Base-by-base conservation (phyloP, 139 green algal species). In the Astrephomene gubernaculifera region DNA sequence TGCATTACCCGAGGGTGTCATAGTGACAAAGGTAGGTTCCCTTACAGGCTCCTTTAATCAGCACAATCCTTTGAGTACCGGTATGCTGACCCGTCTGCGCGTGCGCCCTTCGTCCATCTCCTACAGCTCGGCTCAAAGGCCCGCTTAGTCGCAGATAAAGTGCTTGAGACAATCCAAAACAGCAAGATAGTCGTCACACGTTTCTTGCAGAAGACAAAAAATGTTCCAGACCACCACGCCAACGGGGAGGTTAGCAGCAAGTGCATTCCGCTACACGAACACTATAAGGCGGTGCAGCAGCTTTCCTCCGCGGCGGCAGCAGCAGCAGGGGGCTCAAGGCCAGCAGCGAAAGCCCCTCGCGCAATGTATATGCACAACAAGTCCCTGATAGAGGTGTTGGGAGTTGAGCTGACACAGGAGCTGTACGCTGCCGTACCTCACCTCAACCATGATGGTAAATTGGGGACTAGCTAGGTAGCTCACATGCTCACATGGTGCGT, bases 311-410 rank as follows among this genome's bases (percentile, higher is more conserved):
- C 36, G 36, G 36, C 7, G 6, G 31, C 7, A 57, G 49, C 49
- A 57, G 17, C 49, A 17, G 49, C 49, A 17, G 49, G 12, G 17
- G 17, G 49, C 12, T 22, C 27, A 43, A 61, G 1, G 41, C 39
- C 43, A 10, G 24, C 12, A 7, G 29, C 5, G 10, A 78, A 25
- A 4, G 41, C 39, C 41, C 33, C 49, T 4, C 57, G 17, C 6
- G 76, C 76, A 6, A 27, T 83, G 22, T 83, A 83, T 31, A 83
- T 83, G 76, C 76, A 83, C 57, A 83, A 83, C 57, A 72, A 73
- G 43, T 54, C 60, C n/a, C 60, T 83, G 3, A 83, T 83, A 10
- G 76, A 83, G 60, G 76, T 83, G 76, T 27, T 68, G 43, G 76
- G 76, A 0, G 36, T 3, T 9, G 60, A 83, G 4, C 76, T 83